Base-by-base conservation (phyloP, 345 rosid genomes). In the Sisymbrium irio region DNA sequence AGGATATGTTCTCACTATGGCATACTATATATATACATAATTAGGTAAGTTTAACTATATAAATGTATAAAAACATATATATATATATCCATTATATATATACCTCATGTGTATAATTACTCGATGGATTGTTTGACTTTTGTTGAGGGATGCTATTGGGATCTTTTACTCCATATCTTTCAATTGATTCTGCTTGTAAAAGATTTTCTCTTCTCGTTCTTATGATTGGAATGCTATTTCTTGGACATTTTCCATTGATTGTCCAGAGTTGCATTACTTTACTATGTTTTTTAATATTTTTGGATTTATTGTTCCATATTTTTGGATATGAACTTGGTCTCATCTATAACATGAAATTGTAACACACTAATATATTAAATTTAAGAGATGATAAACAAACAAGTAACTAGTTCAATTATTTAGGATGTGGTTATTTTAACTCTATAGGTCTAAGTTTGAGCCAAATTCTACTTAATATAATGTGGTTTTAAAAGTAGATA, bases 301-400 rank as follows among this genome's bases (percentile, higher is more conserved):
- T 18, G 28, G 9, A 5, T 4, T 32, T 15, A n/a, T 20, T 65
- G 33, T 9, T 36, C 37, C 39, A 51, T 37, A 14, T 42, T 28
- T 68, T 4, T 40, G 72, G 72, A 15, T 54, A 54, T 42, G 51
- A 68, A 27, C 20, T 68, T 42, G 72, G 72, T 54, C 41, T 68
- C 72, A 68, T 68, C 72, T 68, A 54, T 11, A 15, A 44, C 19
- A n/a, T 6, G n/a, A 44, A 44, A 7, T 30, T 30, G 6, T 30
- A 5, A 41, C n/a, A 15, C 1, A 22, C 1, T 25, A 27, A 1
- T 3, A n/a, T 0, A n/a, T 4, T n/a, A 9, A 0, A 49, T 3
- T 22, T 22, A 22, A 22, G 25, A 1, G 39, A 65, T 13, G 19
- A 49, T 3, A 33, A 15, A 64, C 33, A 17, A 17, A 65, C 19